Base-by-base conservation (phyloP, 805 yeast species). In the Kluyveromyces aestuarii region DNA sequence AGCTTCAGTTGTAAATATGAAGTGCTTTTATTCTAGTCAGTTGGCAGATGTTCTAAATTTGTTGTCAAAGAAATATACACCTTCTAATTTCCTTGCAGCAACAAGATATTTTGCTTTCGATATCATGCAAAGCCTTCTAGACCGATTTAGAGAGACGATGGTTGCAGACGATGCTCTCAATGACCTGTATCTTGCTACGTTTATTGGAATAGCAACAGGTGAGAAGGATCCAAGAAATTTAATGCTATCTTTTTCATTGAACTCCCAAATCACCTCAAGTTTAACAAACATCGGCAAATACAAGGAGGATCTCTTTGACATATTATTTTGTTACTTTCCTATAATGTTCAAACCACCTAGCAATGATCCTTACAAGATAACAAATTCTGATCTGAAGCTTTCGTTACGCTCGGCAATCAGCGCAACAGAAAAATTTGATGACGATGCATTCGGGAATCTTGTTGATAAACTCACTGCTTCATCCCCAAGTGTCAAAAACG, bases 141-240 rank as follows among this genome's bases (percentile, higher is more conserved):
- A 56, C 5, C 60, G 53, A 27, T 68, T 69, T 48, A 42, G 53
- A 2, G 60, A 56, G 8, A 61, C 53, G 21, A 45, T 63, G 18
- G 21, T 48, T 6, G 52, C 48, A 36, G 49, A 57, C 18, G 50
- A 45, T 2, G 48, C 61, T 8, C 50, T 66, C 21, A 68, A 68
- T 25, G 76, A 75, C 33, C 55, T 62, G 3, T 79, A 74, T 46
- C 72, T 87, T 35, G 63, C 74, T 37, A 64, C 84, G 0, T 90
- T 84, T 54, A 60, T 87, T 36, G 79, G 80, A 49, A 60, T 88
- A 27, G 86, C 95, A 2, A 72, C 79, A 14, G 95, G 95, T 37
- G 99, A 93, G 60, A 95, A 93, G 58, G 99, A 93, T 65, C 99
- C 99, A 2, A 75, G 85, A 51, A 93, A 95, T 65, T 71, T 93